These are phyloP conservation scores for Eragrostis curvula DNA, from an alignment of 176 grass and related monocot genomes.

Conservation along the genomic window DNA sequence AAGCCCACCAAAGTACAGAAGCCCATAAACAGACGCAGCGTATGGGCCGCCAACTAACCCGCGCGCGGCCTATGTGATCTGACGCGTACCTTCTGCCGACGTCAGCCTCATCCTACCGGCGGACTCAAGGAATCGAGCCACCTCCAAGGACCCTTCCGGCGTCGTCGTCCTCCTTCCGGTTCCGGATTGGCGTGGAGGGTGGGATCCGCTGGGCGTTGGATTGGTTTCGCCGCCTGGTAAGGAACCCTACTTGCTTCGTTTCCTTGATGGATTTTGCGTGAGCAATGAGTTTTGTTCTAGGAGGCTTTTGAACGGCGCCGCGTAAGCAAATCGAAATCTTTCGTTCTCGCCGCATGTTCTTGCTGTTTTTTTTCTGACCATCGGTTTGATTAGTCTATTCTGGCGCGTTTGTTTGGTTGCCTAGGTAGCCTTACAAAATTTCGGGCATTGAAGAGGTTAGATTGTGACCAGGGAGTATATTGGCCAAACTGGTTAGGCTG, in stretches of 20 bases:
- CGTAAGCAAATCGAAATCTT: not conserved
- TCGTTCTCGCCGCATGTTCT: not conserved
- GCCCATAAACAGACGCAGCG: not conserved
- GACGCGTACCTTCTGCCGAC: not conserved
- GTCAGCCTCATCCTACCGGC: slow-evolving; percentile 4
- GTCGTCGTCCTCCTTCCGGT: not conserved
- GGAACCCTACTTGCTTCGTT: not conserved
- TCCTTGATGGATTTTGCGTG: not conserved
- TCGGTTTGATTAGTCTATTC: not conserved
- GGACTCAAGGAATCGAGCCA: not conserved
- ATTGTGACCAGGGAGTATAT: not conserved
- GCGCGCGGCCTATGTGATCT: not conserved
- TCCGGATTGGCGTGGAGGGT: not conserved
- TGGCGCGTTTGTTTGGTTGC: not conserved
- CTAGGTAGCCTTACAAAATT: not conserved
- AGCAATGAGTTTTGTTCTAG: not conserved
- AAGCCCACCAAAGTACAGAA: not conserved
- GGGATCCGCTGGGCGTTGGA: not conserved
- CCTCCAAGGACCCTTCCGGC: not conserved
- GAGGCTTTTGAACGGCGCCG: not conserved
- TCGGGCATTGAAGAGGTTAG: not conserved
- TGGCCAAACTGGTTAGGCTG: not conserved
- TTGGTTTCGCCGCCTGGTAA: not conserved
- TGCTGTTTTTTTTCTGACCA: not conserved
- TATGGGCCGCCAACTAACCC: not conserved